Evolutionary conservation across 495 filamentous ascomycete species (phyloP), one percentile per base, ranked within the genome.

Genomic region (Penicillium nucicola): DNA sequence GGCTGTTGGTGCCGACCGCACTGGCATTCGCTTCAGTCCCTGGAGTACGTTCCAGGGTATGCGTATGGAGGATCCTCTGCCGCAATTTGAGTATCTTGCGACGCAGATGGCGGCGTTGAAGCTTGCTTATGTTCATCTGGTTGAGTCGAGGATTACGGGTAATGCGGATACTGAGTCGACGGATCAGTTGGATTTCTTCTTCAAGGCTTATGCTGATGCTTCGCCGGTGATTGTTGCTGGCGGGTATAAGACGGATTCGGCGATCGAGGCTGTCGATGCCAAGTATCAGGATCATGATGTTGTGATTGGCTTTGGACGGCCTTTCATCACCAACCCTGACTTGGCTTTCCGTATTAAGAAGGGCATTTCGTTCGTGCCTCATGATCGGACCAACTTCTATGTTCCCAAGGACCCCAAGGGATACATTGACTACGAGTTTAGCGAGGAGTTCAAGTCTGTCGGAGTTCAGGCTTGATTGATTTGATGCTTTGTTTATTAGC

Each of bases 301-400:
- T 18, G 56, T 77, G 1, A 62, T 81, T 48, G 78, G 74, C 0
- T 86, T 86, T 66, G 87, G 87, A 15, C 62, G 84, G 33, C 75
- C 71, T 31, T 92, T 83, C 54, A 85, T 87, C 46, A 72, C 84
- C 48, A 92, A 80, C 47, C 88, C 88, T 2, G 88, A 92, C 64
- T 58, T 93, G 56, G 72, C 78, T 2, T 88, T 82, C 58, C 71
- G 82, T 45, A 47, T 91, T 9, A 64, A 76, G 65, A 60, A 84
- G 39, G 79, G 77, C 0, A 71, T 89, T 34, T 58, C 65, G 22
- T 65, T 90, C 32, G 70, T 62, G 19, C 61, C 63, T 18, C 89
- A 87, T 60, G 60, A 89, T 45, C 64, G 81, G 4, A 58, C 68
- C 0, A 75, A 71, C 0, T 89, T 90, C 58, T 90, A 90, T 54